Evolutionary conservation across 192 early-diverging fungal species (phyloP).

Genomic region (Phycomyces nitens): DNA sequence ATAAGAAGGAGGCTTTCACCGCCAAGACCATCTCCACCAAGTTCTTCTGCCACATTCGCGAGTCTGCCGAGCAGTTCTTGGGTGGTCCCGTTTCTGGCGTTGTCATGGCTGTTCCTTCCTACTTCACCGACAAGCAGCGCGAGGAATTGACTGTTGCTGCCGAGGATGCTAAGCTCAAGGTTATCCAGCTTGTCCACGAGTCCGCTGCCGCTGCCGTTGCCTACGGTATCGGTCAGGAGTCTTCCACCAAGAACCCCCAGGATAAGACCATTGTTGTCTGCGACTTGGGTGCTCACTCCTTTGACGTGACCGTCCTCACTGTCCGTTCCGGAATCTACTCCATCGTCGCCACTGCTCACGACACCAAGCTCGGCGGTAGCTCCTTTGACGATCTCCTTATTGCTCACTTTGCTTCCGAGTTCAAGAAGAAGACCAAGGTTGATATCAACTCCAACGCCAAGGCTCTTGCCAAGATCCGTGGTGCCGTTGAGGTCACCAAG

Average conservation of each 20-base stretch:
- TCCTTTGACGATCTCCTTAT: conserved; percentile 83
- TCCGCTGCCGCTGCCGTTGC: conserved; percentile 88
- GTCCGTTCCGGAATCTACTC: conserved; percentile 71
- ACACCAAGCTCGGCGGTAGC: conserved; percentile 77
- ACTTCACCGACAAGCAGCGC: conserved; percentile 73
- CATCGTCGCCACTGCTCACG: conserved; percentile 74
- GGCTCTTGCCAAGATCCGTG: conserved; percentile 76
- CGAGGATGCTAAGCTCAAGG: conserved; percentile 72
- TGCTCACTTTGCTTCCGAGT: conserved; percentile 78
- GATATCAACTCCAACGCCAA: conserved; percentile 74
- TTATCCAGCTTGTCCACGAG: conserved; percentile 82
- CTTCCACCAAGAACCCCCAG: conserved; percentile 42
- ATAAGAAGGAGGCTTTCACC: conserved; percentile 60
- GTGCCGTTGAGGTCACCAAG: conserved; percentile 90
- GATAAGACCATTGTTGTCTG: conserved; percentile 83
- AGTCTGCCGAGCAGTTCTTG: conserved; percentile 87
- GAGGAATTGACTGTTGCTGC: conserved; percentile 63
- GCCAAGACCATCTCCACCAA: conserved; percentile 74
- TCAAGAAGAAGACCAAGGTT: conserved; percentile 81
- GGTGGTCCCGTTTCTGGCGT: conserved; percentile 74
- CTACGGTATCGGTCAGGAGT: conserved; percentile 63
- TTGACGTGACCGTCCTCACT: conserved; percentile 77
- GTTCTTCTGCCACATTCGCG: conserved; percentile 76
- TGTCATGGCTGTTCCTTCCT: conserved; percentile 85
- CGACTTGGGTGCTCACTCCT: conserved; percentile 84